These are phyloP conservation scores for Phytophthora citrophthora DNA, from an alignment of 352 stramenopile genomes.

Conservation along the genomic window DNA sequence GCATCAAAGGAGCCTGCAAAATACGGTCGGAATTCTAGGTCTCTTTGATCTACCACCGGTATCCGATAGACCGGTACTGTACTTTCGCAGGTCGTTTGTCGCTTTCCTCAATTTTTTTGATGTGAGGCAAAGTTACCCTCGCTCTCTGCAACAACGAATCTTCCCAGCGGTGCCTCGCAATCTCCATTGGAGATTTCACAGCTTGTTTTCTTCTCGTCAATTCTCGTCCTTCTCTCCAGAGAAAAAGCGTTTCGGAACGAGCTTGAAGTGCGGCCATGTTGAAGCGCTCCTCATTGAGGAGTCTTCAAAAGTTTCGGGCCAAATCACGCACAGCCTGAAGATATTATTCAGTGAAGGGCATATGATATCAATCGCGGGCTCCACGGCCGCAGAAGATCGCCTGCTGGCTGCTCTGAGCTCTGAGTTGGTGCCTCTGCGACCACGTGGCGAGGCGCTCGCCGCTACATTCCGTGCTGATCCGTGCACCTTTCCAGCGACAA, in stretches of 20 bases:
- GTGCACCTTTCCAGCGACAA: background rate
- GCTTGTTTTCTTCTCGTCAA: conserved; percentile 5
- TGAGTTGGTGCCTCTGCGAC: background rate
- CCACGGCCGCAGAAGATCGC: conserved; percentile 6
- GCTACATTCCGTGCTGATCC: background rate
- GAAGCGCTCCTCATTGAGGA: conserved; percentile 1
- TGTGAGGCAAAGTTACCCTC: background rate
- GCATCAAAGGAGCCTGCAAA: background rate
- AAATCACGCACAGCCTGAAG: background rate
- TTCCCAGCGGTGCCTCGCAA: conserved; percentile 3
- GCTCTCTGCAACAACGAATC: background rate
- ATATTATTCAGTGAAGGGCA: conserved; percentile 4
- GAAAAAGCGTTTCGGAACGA: background rate
- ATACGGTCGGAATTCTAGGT: background rate
- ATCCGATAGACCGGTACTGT: background rate
- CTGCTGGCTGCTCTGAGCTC: background rate
- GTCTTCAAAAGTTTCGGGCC: background rate
- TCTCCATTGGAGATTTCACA: background rate
- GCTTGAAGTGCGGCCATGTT: conserved; percentile 7
- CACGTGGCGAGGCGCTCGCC: background rate
- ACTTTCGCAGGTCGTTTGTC: background rate
- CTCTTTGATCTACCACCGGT: too few species aligned
- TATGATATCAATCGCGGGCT: background rate
- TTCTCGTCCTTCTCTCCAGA: background rate
- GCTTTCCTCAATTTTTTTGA: too few species aligned